Evolutionary conservation across 2,329 filamentous ascomycete genomes (phyloP), one percentile per base, ranked within the genome.

Genomic region (Monosporascus sp.): DNA sequence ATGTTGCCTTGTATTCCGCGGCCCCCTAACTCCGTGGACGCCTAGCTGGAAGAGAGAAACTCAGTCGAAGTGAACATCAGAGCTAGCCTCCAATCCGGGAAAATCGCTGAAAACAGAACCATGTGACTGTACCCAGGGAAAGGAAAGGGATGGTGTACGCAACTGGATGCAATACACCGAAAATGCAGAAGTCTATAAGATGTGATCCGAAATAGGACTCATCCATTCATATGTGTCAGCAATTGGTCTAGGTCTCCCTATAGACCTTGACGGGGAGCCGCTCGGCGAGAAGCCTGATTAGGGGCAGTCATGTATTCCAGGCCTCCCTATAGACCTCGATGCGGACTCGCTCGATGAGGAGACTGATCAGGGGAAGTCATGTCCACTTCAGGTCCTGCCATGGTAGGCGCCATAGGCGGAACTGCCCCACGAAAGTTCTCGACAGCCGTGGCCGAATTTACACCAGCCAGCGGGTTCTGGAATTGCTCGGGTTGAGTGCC

Each of bases 251-350:
- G 37, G 6, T 43, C 18, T 14, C 18, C 57, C 61, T 65, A 65
- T 44, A 55, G 56, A 54, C 60, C 60, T 27, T 62, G 62, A 44
- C 61, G 63, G 48, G 61, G 53, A 53, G 55, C 52, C 38, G 59
- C 49, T 22, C 60, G 60, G 44, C 55, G 59, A 45, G 60, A 53
- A 17, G 39, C 0, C 38, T 61, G 59, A 15, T 58, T 55, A 6
- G 57, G 46, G 24, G 8, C 37, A 3, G 11, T 8, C 37, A 18
- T 39, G 17, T 11, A 11, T 17, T 39, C 37, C 15, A 18, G 37
- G 15, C 22, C 18, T 20, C 9, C 57, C 61, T 65, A 65, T 44
- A 55, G 56, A 54, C 60, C 60, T 35, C 61, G 62, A 46, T 61
- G 63, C 47, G 61, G 53, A 54, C 55, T 54, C 38, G 60, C 48